A percentile compares a stretch with the other conserved stretches of the same genome.
Evolutionary conservation across 371 early-diverging fungal species (phyloP).

Genomic region (Sporodiniella umbellata): DNA sequence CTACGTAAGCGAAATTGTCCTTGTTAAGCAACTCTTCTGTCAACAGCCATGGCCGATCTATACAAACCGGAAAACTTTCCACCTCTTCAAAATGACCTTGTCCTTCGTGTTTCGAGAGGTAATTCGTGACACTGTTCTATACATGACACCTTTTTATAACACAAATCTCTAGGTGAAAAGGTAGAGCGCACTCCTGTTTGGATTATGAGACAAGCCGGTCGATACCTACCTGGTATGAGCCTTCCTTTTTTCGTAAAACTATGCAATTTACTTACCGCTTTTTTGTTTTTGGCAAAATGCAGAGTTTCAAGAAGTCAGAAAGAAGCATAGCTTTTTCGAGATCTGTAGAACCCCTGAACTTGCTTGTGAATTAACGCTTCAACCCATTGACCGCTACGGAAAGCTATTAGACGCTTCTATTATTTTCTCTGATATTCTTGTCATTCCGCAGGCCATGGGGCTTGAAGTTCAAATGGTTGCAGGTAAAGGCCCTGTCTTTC

Average conservation of each 20-base stretch:
- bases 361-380: slow-evolving; percentile 93
- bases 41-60: slow-evolving; percentile 3
- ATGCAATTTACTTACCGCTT: neutral
- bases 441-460: slow-evolving; percentile 96
- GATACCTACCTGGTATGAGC: slow-evolving; percentile 88
- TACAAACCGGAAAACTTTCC: slow-evolving; percentile 62
- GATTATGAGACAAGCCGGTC: slow-evolving; percentile 98
- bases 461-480: slow-evolving; percentile 92
- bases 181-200: slow-evolving; percentile 93
- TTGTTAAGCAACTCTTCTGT: neutral
- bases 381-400: slow-evolving; percentile 92
- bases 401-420: slow-evolving; percentile 93
- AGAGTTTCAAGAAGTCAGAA: slow-evolving; percentile 89
- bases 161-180: slow-evolving; percentile 55
- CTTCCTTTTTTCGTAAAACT: neutral
- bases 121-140: neutral
- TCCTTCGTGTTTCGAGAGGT: slow-evolving; percentile 85
- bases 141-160: neutral
- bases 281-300: too few relatives aligned
- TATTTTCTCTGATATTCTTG: slow-evolving; percentile 97
- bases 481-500: slow-evolving; percentile 91
- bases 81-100: slow-evolving; percentile 85
- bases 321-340: slow-evolving; percentile 89
- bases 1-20: neutral
- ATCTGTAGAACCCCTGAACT: slow-evolving; percentile 92